phyloP scores from a whole-genome alignment of 257 asterid genomes.

The Nicotiana sylvestris region DNA sequence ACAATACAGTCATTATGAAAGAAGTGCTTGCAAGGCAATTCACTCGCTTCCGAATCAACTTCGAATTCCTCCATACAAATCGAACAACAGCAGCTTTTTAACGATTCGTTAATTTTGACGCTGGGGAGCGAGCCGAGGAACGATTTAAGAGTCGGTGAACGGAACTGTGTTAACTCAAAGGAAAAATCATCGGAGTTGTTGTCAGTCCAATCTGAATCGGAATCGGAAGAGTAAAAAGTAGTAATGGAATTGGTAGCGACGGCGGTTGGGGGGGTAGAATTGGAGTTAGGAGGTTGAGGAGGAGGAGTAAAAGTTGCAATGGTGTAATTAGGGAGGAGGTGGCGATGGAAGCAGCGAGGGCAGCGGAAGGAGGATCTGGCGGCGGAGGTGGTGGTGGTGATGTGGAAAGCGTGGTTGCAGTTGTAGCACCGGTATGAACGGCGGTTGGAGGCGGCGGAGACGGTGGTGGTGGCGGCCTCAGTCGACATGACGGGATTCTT shows the following conservation, averaged over 20 bases:
- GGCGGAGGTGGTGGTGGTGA: slow-evolving; percentile 22
- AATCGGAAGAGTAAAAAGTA: neutral
- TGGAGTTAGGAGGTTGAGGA: slow-evolving; percentile 9
- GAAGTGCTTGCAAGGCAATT: slow-evolving; percentile 47
- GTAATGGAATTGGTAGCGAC: slow-evolving; percentile 1
- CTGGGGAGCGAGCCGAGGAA: slow-evolving; percentile 31
- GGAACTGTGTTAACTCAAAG: slow-evolving; percentile 17
- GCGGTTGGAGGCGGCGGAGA: neutral
- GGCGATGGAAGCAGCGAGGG: slow-evolving; percentile 48
- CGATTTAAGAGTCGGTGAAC: slow-evolving; percentile 31
- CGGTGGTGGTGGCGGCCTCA: neutral
- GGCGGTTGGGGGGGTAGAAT: slow-evolving; percentile 6
- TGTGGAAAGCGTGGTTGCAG: slow-evolving; percentile 44
- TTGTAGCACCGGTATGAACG: slow-evolving; percentile 19
- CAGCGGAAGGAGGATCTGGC: slow-evolving; percentile 45
- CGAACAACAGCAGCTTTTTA: slow-evolving; percentile 26
- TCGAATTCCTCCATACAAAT: slow-evolving; percentile 55
- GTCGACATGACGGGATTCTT: neutral
- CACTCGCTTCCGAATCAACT: slow-evolving; percentile 18
- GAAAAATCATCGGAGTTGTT: slow-evolving; percentile 25
- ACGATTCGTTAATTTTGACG: slow-evolving; percentile 21
- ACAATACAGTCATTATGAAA: slow-evolving; percentile 48
- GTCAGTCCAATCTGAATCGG: slow-evolving; percentile 31
- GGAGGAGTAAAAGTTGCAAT: slow-evolving; percentile 20
- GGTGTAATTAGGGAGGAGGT: slow-evolving; percentile 46